Base-by-base conservation (phyloP, 768 basidiomycete species). In the Lentinula aciculospora region DNA sequence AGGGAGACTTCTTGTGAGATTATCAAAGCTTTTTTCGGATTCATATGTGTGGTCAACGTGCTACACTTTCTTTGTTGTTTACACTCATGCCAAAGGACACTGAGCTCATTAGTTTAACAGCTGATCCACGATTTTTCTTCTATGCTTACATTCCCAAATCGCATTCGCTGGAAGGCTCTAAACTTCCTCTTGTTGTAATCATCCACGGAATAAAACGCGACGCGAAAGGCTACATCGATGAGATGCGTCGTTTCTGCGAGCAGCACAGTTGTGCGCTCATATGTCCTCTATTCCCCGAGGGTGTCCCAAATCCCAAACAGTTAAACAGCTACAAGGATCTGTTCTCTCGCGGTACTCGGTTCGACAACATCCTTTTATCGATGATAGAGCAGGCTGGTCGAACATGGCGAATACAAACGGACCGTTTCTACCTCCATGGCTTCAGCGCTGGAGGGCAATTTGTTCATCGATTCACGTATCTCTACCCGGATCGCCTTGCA, bases 391-490 rank as follows among this genome's bases (percentile, higher is more conserved):
- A 68, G 46, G 67, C 66, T 7, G 59, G 49, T 23, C n/a, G 25
- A 1, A 58, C 57, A 3, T 68, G 65, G 65, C 47, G 58, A 17
- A 51, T 68, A 25, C 37, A 56, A 17, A 57, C 58, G 12, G 58
- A 57, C 13, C 15, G 56, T 23, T 60, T 68, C 31, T 64, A 56
- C 31, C 25, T 68, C 29, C 64, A 68, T 53, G 67, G 67, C 1
- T 68, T 65, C 37, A 68, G 67, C 58, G 67, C 58, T 3, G 66
- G 67, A 12, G 65, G 60, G 3, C 67, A 68, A 32, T 68, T 68
- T 31, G 66, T 59, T 37, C 67, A 65, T 39, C 62, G 66, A 3
- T 68, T 68, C 39, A 19, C 62, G 19, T 67, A 67, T 37, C 47
- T 68, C 7, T 59, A 67, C 25, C 62, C 66, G 3, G 10, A 59